These are phyloP conservation scores for Leccinellum rugosiceps DNA, from an alignment of 768 basidiomycete genomes.

Conservation along the genomic window DNA sequence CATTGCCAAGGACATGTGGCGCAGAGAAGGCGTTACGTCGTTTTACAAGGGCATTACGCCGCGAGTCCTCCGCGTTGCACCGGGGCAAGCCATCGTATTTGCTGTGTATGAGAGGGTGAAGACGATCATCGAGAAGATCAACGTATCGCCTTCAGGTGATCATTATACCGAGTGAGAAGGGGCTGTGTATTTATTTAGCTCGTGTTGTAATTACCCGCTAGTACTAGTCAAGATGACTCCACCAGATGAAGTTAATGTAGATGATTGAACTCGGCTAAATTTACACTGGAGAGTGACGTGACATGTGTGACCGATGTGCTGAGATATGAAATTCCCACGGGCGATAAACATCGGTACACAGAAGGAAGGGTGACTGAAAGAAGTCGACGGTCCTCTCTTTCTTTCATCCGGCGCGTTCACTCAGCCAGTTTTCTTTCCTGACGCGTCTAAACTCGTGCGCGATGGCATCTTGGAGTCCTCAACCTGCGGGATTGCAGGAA, in stretches of 20 bases:
- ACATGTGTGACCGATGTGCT: conserved; percentile 29
- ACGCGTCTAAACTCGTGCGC: conserved; percentile 35
- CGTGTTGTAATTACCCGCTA: too few relatives aligned
- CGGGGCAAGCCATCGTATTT: conserved; percentile 96
- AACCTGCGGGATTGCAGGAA: conserved; percentile 84
- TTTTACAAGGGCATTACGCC: conserved; percentile 99
- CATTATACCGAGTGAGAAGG: conserved; percentile 57
- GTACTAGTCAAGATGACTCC: too few relatives aligned
- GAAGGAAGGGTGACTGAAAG: conserved; percentile 7
- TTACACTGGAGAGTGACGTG: conserved; percentile 3
- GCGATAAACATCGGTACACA: conserved; percentile 37
- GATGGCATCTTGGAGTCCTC: conserved; percentile 80
- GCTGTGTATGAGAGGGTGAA: conserved; percentile 94
- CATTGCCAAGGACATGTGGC: conserved; percentile 94
- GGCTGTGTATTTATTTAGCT: neutral
- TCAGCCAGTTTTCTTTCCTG: conserved; percentile 11
- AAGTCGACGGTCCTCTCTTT: conserved; percentile 8
- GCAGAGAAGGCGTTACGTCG: conserved; percentile 77
- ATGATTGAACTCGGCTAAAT: too few relatives aligned
- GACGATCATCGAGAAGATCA: conserved; percentile 64
- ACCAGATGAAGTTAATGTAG: too few relatives aligned
- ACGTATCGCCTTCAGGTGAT: conserved; percentile 51
- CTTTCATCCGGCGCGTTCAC: conserved; percentile 32
- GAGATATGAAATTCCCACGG: conserved; percentile 35
- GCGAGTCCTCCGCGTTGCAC: conserved; percentile 91